A percentile compares a stretch with the other conserved stretches of the same genome.
Conservation (phyloP, 139 green algal species). For the Picochlorum sp. region DNA sequence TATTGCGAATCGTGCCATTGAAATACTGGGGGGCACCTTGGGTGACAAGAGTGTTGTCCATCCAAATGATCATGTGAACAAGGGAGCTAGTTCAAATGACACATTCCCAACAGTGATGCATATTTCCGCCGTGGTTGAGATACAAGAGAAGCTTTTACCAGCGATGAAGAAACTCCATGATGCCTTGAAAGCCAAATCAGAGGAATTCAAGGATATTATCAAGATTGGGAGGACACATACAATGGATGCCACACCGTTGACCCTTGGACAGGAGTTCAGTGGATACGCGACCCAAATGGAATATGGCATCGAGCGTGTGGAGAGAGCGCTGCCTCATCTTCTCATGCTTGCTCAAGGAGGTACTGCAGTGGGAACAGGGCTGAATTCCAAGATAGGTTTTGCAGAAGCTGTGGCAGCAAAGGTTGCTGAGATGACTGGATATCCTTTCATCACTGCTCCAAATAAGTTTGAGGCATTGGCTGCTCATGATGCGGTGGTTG, state of each 20-base stretch:
- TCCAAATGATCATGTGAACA: slow-evolving; percentile 97
- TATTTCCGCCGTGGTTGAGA: slow-evolving; percentile 74
- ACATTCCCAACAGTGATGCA: slow-evolving; percentile 96
- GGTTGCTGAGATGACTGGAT: slow-evolving; percentile 70
- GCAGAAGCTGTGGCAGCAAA: slow-evolving; percentile 59
- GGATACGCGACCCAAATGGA: slow-evolving; percentile 81
- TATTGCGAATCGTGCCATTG: slow-evolving; percentile 75
- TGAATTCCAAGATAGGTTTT: slow-evolving; percentile 84
- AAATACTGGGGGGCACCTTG: slow-evolving; percentile 71
- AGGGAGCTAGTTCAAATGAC: slow-evolving; percentile 90
- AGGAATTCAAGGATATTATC: slow-evolving; percentile 79
- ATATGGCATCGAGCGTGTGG: slow-evolving; percentile 67
- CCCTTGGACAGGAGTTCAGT: slow-evolving; percentile 90
- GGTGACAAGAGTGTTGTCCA: slow-evolving; percentile 77
- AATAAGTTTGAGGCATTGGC: slow-evolving; percentile 98
- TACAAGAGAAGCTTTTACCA: slow-evolving; percentile 60
- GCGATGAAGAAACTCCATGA: slow-evolving; percentile 58
- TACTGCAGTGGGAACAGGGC: slow-evolving; percentile 92
- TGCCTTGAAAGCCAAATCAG: slow-evolving; percentile 56
- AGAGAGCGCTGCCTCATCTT: slow-evolving; percentile 58
- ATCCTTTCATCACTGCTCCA: slow-evolving; percentile 81
- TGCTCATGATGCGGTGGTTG: slow-evolving; percentile 85
- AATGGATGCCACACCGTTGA: slow-evolving; percentile 89
- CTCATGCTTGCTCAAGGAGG: slow-evolving; percentile 80
- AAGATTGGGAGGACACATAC: slow-evolving; percentile 96